Base-by-base conservation (phyloP, 371 early-diverging fungal genomes). In the Dichotomocladium elegans region DNA sequence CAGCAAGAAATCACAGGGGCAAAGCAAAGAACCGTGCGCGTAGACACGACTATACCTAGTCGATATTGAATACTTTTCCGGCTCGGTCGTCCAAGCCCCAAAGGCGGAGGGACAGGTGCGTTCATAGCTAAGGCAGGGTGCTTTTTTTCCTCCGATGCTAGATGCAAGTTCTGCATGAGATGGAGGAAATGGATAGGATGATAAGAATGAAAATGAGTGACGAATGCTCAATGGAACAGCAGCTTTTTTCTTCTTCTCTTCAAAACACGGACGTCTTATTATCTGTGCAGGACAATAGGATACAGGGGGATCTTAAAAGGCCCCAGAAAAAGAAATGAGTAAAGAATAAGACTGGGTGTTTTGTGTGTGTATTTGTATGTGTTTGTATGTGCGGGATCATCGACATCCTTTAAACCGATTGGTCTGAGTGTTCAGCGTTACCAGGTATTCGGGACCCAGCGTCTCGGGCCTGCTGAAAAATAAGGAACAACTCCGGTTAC, bases 51-150 rank as follows among this genome's bases (percentile, higher is more conserved):
- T 10, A 27, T 60, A 60, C 60, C 60, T 48, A 60, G 27, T 22
- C 60, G 54, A 44, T 60, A 60, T 26, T 53, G 60, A 31, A 54
- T 60, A 17, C 43, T 50, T 26, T 54, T 28, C 28, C 55, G 40
- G 26, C 60, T 60, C n/a, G 60, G 60, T 29, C 60, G 50, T n/a
- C 51, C 51, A 21, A 60, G 55, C 6, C 60, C 60, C 45, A 60
- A 40, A 9, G 60, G 60, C 11, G 60, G 60, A n/a, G 60, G 56
- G 26, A 56, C 56, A 17, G 25, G 21, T 22, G 21, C 24, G 28
- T 27, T 56, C 56, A 56, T 56, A 8, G 21, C 25, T 41, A 37
- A 17, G n/a, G 37, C 5, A n/a, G n/a, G n/a, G n/a, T n/a, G n/a
- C n/a, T n/a, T 37, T 37, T 37, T 37, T 37, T 37, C 37, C 37